Base-by-base conservation (phyloP, 2,329 filamentous ascomycete species). In the Tolypocladium paradoxum region DNA sequence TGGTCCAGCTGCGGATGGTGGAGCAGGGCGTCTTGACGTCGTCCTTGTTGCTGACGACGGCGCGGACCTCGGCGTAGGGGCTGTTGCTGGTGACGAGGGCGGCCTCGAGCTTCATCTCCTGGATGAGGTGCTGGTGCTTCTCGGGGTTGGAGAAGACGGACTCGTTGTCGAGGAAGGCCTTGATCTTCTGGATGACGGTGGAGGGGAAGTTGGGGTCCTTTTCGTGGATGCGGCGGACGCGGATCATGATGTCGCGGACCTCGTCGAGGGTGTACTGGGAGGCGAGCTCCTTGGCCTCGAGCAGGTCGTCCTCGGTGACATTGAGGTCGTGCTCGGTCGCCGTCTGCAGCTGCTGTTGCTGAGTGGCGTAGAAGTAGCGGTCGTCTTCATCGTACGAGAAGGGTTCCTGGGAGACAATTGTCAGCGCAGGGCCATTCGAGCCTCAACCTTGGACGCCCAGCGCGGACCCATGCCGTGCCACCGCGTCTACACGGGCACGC, bases 31-130 rank as follows among this genome's bases (percentile, higher is more conserved):
- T 66, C 4, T 57, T 64, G 2, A 72, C 68, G 52, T 79, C 73
- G 61, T 82, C 79, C 51, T 77, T 76, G 60, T 81, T 80, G 61
- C 76, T 73, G 20, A 80, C 76, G 2, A 79, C 76, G 36, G 77
- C 75, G 50, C 78, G 75, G 29, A 79, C 77, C 61, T 81, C 77
- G 54, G 78, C 73, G 58, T 81, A 82, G 3, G 79, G 79, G 47
- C 76, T 79, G 61, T 79, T 76, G 58, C 76, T 76, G 48, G 72
- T 77, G 56, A 79, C 76, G 53, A 80, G 68, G 3, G 76, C 76
- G 1, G 76, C 74, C 63, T 80, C 76, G 24, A 79, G 66, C 61
- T 78, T 79, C 74, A 80, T 79, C 64, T 78, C 74, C 51, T 73
- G 68, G 48, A 79, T 76, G 24, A 78, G 61, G 12, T 73, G 68